A percentile compares a stretch with the other conserved stretches of the same genome.
phyloP scores from a whole-genome alignment of 441 rosid genomes.

The Melastoma candidum region DNA sequence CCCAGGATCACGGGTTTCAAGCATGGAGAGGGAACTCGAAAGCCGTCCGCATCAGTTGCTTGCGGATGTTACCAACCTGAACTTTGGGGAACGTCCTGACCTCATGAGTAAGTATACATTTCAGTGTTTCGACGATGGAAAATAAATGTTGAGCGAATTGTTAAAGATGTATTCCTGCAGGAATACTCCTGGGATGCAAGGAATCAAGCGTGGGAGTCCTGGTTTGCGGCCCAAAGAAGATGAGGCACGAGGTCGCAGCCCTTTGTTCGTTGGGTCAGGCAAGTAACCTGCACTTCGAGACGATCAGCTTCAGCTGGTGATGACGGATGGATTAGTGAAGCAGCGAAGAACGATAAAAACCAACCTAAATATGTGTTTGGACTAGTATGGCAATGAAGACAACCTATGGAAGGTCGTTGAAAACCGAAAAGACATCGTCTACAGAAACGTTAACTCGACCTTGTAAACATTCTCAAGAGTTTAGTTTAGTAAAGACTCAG shows the following conservation, averaged over 20 bases:
- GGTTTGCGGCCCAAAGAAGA: conserved; percentile 48
- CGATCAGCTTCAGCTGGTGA: conserved; percentile 6
- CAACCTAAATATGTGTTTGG: no score
- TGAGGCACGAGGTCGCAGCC: conserved; percentile 9
- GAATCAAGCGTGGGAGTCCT: conserved; percentile 61
- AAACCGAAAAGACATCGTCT: no score
- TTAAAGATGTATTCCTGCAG: conserved; percentile 15
- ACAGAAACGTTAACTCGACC: no score
- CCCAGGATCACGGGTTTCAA: conserved; percentile 9
- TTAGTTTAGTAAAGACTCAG: no score
- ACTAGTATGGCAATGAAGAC: no score
- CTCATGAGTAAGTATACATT: conserved; percentile 38
- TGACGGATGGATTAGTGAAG: not conserved
- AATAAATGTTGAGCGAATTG: no score
- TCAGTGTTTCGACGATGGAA: no score
- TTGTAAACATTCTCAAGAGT: no score
- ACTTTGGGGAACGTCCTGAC: conserved; percentile 62
- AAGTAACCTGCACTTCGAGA: not conserved
- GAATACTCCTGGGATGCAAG: conserved; percentile 27
- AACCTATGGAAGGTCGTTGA: no score
- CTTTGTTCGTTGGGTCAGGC: conserved; percentile 5
- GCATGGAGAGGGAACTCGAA: conserved; percentile 40
- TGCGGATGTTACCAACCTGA: conserved; percentile 34
- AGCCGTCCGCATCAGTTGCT: conserved; percentile 50
- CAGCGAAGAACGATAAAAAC: no score